Base-by-base conservation (phyloP, 2,329 filamentous ascomycete species). In the Sodiomyces alkalinus region DNA sequence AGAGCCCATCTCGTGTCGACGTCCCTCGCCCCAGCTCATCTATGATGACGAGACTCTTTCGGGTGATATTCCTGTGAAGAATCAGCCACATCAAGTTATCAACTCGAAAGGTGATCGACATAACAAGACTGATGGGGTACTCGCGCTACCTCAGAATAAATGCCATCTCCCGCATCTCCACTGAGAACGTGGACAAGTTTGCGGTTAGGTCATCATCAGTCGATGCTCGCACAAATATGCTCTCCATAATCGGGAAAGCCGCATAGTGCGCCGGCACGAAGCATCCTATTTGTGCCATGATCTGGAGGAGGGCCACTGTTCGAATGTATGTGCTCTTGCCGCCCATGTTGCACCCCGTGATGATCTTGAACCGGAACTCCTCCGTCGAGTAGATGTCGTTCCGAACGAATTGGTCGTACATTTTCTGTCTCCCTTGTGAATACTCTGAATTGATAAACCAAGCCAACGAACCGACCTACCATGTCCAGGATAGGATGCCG, bases 311-410 rank as follows among this genome's bases (percentile, higher is more conserved):
- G 1, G 87, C 81, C 15, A 92, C 62, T 2, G 80, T 77, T 27
- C 83, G 74, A 36, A 96, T 93, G 44, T 94, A 96, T 0, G 86
- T 98, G 38, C 80, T 92, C 49, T 96, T 98, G 1, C 86, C 90
- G 41, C 83, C 92, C 90, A 98, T 98, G 42, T 98, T 98, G 48
- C 82, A 92, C 4, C 90, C 87, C 0, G 87, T 96, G 37, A 98
- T 76, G 35, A 96, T 79, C 39, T 96, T 86, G 43, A 94, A 92
- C 2, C 86, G 73, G 19, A 74, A 74, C 34, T 87, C 74, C 19
- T 78, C 66, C 0, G 76, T 80, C 3, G 82, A 78, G 42, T 86
- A 96, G 17, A 86, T 80, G 43, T 96, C 86, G 38, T 96, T 96
- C 0, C 90, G 80, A 4, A 96, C 62, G 45, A 80, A 92, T 14